phyloP scores from a whole-genome alignment of 129 eudicot genomes.

The Centaurea solstitialis region DNA sequence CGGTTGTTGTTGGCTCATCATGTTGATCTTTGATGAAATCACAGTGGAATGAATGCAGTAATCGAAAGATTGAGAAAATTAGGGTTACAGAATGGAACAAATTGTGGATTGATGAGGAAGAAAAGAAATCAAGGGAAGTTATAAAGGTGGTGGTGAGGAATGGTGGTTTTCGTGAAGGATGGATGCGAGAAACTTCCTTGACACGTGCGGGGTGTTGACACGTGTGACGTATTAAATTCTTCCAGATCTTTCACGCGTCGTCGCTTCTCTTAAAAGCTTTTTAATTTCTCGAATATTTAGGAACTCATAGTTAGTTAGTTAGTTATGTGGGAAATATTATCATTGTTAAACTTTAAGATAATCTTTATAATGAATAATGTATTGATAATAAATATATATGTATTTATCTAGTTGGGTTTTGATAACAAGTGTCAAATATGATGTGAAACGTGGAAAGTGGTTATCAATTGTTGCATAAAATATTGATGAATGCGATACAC shows the following conservation, averaged over 20 bases:
- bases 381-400: no score
- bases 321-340: no score
- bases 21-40: constrained; percentile 1
- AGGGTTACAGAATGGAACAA: not conserved
- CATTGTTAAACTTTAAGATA: no score
- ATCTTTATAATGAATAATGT: no score
- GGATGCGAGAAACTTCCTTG: constrained; percentile 29
- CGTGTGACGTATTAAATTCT: constrained; percentile 2
- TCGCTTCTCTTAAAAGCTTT: no score
- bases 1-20: constrained; percentile 56
- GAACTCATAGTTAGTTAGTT: no score
- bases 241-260: constrained; percentile 18
- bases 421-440: no score
- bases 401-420: no score
- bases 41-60: not conserved
- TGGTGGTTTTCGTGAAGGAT: not conserved
- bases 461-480: no score
- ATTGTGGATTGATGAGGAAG: constrained; percentile 16
- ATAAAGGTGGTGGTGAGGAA: constrained; percentile 6
- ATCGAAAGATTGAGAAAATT: not conserved
- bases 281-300: no score
- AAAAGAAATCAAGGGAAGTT: not conserved
- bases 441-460: no score
- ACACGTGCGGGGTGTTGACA: constrained; percentile 17
- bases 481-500: no score